Conservation (phyloP, 1,284 basidiomycete species). For the Somion occarium region DNA sequence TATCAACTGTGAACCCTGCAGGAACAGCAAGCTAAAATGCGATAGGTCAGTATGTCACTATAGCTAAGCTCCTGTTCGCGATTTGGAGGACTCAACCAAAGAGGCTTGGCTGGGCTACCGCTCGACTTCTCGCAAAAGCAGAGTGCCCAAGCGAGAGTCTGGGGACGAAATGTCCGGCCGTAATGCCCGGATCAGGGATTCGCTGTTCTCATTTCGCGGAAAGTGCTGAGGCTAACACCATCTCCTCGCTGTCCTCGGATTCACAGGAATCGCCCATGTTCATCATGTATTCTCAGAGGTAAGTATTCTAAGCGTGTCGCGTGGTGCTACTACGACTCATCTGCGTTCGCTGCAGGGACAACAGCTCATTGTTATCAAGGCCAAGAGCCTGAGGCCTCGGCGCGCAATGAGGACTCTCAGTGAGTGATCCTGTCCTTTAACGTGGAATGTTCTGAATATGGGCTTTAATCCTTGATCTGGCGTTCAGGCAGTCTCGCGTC, state of each 20-base stretch:
- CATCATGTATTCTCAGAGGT: conserved; percentile 77
- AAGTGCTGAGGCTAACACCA: conserved; percentile 8
- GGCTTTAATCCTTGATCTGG: no score
- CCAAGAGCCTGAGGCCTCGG: conserved; percentile 22
- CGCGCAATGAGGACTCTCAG: conserved; percentile 49
- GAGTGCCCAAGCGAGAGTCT: no score
- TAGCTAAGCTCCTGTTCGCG: conserved; percentile 2
- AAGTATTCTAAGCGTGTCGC: conserved; percentile 15
- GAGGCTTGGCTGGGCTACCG: no score
- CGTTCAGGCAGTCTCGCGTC: conserved; percentile 46
- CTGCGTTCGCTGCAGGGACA: conserved; percentile 44
- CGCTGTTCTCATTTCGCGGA: neutral
- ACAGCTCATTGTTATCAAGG: conserved; percentile 69
- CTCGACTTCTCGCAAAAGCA: no score
- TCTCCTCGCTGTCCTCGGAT: conserved; percentile 22
- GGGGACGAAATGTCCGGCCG: neutral
- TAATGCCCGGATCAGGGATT: neutral
- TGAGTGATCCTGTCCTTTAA: conserved; percentile 14
- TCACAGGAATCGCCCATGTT: conserved; percentile 72
- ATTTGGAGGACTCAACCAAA: neutral
- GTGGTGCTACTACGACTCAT: neutral
- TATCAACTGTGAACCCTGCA: conserved; percentile 81
- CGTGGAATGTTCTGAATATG: no score
- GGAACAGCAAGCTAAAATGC: conserved; percentile 81
- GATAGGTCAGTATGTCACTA: conserved; percentile 64